Evolutionary conservation across 169 alveolate species (phyloP).

Genomic region (Babesia ovis): DNA sequence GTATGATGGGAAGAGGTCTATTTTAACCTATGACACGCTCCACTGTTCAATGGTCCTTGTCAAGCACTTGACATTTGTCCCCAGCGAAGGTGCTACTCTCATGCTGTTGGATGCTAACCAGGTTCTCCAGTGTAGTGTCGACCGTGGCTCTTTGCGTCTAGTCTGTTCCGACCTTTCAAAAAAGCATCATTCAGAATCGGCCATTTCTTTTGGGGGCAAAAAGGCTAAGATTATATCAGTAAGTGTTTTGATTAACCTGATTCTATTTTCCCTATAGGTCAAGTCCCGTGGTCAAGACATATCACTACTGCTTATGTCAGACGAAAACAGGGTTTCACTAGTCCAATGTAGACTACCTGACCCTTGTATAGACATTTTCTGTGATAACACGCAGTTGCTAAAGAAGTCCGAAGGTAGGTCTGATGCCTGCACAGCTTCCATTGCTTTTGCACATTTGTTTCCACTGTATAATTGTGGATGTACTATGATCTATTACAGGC

Average conservation of each 20-base stretch:
- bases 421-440: too few species aligned
- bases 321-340: neutral
- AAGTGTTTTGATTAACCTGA: neutral
- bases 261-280: constrained; percentile 2
- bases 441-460: too few species aligned
- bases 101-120: constrained; percentile 16
- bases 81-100: neutral
- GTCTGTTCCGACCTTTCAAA: neutral
- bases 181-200: neutral
- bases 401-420: constrained; percentile 15
- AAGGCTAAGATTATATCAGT: constrained; percentile 9
- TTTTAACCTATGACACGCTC: constrained; percentile 1
- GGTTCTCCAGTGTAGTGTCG: neutral
- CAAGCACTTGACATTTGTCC: neutral
- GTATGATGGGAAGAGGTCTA: constrained; percentile 6
- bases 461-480: neutral
- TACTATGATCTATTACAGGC: neutral
- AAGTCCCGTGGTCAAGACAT: neutral
- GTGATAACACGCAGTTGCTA: neutral
- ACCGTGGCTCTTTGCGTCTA: neutral
- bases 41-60: constrained; percentile 16
- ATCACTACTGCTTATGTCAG: neutral
- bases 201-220: neutral
- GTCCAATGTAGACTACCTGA: neutral
- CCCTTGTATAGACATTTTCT: neutral